Evolutionary conservation across 2,329 filamentous ascomycete species (phyloP).

Genomic region (Dothistroma septosporum): DNA sequence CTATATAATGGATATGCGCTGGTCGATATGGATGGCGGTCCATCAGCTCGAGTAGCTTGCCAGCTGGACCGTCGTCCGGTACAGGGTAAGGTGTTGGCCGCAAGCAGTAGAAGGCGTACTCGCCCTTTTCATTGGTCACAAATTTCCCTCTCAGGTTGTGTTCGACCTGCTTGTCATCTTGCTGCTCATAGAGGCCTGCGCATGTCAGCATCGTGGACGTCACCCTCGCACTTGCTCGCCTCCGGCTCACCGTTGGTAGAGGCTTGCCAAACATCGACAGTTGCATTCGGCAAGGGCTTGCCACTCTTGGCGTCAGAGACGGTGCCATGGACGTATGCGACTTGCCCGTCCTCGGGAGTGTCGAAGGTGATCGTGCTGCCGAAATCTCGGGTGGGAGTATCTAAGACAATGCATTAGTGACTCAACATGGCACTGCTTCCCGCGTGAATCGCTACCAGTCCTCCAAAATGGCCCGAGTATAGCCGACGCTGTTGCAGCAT

Average conservation of each 20-base stretch:
- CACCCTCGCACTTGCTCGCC: background rate
- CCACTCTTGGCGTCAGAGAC: conserved; percentile 58
- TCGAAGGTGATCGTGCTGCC: conserved; percentile 61
- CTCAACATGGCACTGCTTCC: too few relatives aligned
- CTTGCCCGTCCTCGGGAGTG: conserved; percentile 49
- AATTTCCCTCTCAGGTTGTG: conserved; percentile 73
- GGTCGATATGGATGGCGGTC: conserved; percentile 60
- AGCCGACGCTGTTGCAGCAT: conserved; percentile 63
- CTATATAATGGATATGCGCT: conserved; percentile 55
- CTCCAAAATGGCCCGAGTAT: conserved; percentile 86
- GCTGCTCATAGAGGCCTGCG: conserved; percentile 60
- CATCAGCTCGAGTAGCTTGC: conserved; percentile 54
- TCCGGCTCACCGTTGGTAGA: conserved; percentile 55
- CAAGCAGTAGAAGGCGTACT: conserved; percentile 23
- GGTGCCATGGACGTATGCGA: conserved; percentile 62
- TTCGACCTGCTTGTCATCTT: conserved; percentile 65
- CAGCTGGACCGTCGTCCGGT: conserved; percentile 31
- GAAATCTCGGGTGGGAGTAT: conserved; percentile 66
- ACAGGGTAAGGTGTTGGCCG: conserved; percentile 27
- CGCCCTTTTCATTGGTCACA: conserved; percentile 50
- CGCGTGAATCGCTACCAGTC: too few relatives aligned
- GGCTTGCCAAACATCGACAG: conserved; percentile 76
- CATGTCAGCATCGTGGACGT: background rate
- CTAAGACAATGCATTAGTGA: conserved; percentile 35
- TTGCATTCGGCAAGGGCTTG: conserved; percentile 60